Conservation (phyloP, 441 rosid genomes). For the Croton laevigatus region DNA sequence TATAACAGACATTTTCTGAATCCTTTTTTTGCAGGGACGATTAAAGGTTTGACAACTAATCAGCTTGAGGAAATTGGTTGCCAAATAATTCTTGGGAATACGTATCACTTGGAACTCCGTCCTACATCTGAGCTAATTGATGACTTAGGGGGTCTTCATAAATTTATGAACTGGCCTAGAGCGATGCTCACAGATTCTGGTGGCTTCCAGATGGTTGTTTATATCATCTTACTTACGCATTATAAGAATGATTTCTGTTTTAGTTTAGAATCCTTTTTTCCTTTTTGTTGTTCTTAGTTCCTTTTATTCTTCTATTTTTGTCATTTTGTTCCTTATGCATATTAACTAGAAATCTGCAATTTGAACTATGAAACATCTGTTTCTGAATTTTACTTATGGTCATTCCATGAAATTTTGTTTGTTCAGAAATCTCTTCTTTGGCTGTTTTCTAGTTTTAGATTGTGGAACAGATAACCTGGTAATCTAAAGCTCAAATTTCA, state of each 20-base stretch:
- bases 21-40: conserved; percentile 53
- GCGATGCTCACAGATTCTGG: conserved; percentile 83
- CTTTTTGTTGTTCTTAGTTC: background rate
- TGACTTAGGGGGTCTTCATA: conserved; percentile 78
- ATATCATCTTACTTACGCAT: background rate
- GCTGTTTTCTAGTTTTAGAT: background rate
- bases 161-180: conserved; percentile 83
- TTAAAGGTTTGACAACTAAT: conserved; percentile 64
- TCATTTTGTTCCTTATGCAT: background rate
- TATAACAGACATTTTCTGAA: conserved; percentile 9
- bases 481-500: conserved; percentile 1
- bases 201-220: conserved; percentile 82
- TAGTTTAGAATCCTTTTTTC: background rate
- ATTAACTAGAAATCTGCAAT: background rate
- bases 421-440: conserved; percentile 3
- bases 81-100: conserved; percentile 79
- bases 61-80: conserved; percentile 86
- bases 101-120: conserved; percentile 75
- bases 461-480: background rate
- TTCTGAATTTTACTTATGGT: background rate
- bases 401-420: background rate
- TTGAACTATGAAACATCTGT: background rate
- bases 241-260: background rate
- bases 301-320: background rate
- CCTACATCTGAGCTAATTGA: conserved; percentile 75